A percentile compares a stretch with the other conserved stretches of the same genome.
Evolutionary conservation across 1,284 basidiomycete species (phyloP).

Genomic region (Athelia psychrophila): DNA sequence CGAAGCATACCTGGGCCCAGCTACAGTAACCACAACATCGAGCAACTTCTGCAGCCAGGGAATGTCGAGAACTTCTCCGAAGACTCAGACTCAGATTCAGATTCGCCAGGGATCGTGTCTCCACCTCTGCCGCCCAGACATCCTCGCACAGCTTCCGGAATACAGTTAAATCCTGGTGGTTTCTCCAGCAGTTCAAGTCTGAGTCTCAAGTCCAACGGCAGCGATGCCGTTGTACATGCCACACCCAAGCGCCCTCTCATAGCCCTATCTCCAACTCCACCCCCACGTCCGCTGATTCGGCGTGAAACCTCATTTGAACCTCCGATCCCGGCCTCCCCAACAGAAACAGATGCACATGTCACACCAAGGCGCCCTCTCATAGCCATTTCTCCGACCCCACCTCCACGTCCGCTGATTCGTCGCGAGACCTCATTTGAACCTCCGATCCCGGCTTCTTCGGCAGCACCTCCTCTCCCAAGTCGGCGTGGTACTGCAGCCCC

Average conservation of each 20-base stretch:
- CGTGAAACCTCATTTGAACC: background rate
- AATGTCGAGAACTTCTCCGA: conserved; percentile 7
- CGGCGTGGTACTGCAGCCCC: conserved; percentile 11
- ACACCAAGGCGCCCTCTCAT: conserved; percentile 4
- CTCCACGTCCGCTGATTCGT: background rate
- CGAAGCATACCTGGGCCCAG: too few relatives aligned
- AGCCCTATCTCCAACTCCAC: background rate
- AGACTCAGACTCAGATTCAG: conserved; percentile 5
- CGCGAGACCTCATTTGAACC: background rate
- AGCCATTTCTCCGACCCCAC: background rate
- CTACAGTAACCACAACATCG: conserved; percentile 7
- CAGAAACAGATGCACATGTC: background rate
- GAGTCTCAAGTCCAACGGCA: conserved; percentile 23
- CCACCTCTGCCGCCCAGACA: conserved; percentile 3
- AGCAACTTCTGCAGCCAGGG: conserved; percentile 12
- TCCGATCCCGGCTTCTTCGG: background rate
- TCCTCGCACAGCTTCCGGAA: conserved; percentile 3
- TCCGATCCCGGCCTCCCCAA: background rate
- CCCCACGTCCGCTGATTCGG: background rate
- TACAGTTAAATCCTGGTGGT: conserved; percentile 6
- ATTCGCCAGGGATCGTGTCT: conserved; percentile 1
- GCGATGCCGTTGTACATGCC: conserved; percentile 10
- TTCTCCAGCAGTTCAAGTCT: conserved; percentile 25
- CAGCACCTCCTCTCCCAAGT: conserved; percentile 7
- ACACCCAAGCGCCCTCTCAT: conserved; percentile 5